Evolutionary conservation across 495 filamentous ascomycete species (phyloP).

Genomic region (Tuber borchii): DNA sequence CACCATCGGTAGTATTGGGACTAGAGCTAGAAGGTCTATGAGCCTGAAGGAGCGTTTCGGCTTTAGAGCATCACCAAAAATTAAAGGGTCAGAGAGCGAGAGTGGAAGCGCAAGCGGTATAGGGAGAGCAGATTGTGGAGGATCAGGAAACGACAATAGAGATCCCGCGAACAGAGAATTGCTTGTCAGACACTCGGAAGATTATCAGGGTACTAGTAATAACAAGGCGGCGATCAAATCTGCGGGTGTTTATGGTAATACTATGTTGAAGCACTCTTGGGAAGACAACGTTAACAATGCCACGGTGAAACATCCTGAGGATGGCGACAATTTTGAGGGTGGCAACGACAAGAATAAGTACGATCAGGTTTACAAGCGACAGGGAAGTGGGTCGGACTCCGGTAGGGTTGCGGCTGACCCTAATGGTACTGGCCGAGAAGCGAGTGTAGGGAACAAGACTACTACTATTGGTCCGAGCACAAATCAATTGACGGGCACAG

Average conservation of each 20-base stretch:
- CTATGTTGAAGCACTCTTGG: neutral
- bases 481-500: neutral
- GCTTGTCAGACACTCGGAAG: neutral
- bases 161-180: neutral
- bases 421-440: neutral
- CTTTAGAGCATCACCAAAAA: neutral
- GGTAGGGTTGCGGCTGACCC: neutral
- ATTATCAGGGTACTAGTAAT: neutral
- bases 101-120: neutral
- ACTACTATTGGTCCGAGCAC: neutral
- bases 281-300: neutral
- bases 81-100: neutral
- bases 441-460: neutral
- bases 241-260: neutral
- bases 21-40: neutral
- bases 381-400: neutral
- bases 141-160: neutral
- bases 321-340: neutral
- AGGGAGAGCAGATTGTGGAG: neutral
- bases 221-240: neutral
- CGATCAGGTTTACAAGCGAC: neutral
- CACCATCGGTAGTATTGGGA: neutral
- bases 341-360: neutral
- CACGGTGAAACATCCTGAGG: slow-evolving; percentile 1
- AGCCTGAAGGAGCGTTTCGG: neutral